Evolutionary conservation across 2,329 filamentous ascomycete genomes (phyloP).

Genomic region (Sporothrix inflata): DNA sequence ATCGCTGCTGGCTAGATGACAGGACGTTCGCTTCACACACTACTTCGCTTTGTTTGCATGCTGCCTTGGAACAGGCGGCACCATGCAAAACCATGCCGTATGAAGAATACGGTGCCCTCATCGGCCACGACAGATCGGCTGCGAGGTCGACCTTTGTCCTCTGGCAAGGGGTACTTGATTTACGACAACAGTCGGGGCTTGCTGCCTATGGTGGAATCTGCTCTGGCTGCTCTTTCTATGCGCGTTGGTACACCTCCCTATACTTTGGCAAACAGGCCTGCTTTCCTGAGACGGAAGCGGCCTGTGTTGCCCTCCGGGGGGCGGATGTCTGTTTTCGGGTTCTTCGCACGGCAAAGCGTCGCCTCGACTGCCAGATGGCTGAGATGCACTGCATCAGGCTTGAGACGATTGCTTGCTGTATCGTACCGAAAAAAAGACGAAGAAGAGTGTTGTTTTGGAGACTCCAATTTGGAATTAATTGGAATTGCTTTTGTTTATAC

Average conservation of each 20-base stretch:
- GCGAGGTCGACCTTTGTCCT: neutral
- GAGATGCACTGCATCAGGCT: slow-evolving; percentile 23
- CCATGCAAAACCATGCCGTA: neutral
- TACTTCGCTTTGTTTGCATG: neutral
- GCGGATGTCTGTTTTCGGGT: neutral
- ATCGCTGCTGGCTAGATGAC: neutral
- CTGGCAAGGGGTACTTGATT: neutral
- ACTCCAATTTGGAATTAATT: slow-evolving; percentile 18
- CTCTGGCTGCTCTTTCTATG: neutral
- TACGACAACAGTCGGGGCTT: neutral
- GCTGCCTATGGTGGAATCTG: no score
- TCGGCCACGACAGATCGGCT: neutral
- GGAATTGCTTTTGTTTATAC: neutral
- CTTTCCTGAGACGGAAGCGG: slow-evolving; percentile 22
- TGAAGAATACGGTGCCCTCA: neutral
- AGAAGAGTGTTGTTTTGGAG: neutral
- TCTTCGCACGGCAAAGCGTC: neutral
- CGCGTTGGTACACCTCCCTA: neutral
- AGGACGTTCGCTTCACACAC: neutral
- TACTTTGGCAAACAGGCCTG: neutral
- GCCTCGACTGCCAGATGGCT: neutral
- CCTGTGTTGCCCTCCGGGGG: neutral
- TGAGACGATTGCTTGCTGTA: neutral
- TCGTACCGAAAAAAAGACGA: neutral
- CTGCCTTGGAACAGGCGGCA: slow-evolving; percentile 23